Percentiles rank a stretch among this genome's conserved stretches.
phyloP scores from a whole-genome alignment of 371 early-diverging fungal species.

The Batkoa obscura region DNA sequence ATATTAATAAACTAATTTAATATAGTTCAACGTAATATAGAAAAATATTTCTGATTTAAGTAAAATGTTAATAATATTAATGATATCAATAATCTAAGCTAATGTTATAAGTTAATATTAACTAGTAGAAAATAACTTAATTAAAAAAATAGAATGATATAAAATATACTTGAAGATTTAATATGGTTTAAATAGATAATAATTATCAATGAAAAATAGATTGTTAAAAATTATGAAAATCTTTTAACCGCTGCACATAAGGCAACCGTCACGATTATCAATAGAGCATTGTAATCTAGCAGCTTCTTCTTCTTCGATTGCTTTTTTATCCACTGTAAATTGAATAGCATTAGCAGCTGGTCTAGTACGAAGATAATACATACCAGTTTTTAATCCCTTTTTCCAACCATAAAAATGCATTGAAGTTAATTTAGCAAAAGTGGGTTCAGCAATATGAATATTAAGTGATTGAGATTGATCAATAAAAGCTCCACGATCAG shows the following conservation, averaged over 20 bases:
- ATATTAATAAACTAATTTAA: too few species aligned
- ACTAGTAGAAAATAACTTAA: too few species aligned
- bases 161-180: too few species aligned
- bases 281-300: slow-evolving; percentile 54
- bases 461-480: slow-evolving; percentile 98
- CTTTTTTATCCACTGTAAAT: slow-evolving; percentile 49
- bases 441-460: slow-evolving; percentile 86
- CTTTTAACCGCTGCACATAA: slow-evolving; percentile 65
- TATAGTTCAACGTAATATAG: too few species aligned
- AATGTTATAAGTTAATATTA: too few species aligned
- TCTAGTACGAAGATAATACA: slow-evolving; percentile 97
- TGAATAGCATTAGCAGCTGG: slow-evolving; percentile 98
- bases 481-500: slow-evolving; percentile 94
- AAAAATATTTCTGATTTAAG: too few species aligned
- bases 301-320: slow-evolving; percentile 16
- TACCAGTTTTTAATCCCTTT: slow-evolving; percentile 98
- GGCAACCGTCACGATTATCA: slow-evolving; percentile 78
- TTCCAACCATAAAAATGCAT: slow-evolving; percentile 99
- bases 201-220: neutral
- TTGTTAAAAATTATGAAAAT: neutral
- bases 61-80: too few species aligned
- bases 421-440: slow-evolving; percentile 76
- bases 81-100: too few species aligned
- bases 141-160: too few species aligned
- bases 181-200: too few species aligned